These are phyloP conservation scores for Hippophae rhamnoides DNA, from an alignment of 306 rosid species.

Conservation along the genomic window DNA sequence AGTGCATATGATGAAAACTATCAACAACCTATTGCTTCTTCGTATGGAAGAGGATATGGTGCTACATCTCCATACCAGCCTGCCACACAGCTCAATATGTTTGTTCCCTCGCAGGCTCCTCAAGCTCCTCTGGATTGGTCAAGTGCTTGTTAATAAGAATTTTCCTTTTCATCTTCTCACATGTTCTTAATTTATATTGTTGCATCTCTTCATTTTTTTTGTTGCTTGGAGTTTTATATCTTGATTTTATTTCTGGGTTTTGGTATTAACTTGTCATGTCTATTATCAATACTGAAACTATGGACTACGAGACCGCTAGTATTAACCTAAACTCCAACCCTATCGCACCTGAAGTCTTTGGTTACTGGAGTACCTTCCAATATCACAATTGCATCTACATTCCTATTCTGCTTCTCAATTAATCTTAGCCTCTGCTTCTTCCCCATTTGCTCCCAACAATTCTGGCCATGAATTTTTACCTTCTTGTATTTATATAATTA, in stretches of 20 bases:
- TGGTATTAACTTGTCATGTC: no score
- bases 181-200: no score
- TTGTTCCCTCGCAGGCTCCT: slow-evolving; percentile 59
- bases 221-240: no score
- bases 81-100: slow-evolving; percentile 47
- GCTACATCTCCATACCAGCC: slow-evolving; percentile 44
- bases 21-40: no score
- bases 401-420: slow-evolving; percentile 19
- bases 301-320: slow-evolving; percentile 6
- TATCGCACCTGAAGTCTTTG: slow-evolving; percentile 4
- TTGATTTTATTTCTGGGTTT: no score
- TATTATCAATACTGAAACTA: no score
- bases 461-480: slow-evolving; percentile 15
- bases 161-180: no score
- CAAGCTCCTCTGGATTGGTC: slow-evolving; percentile 36
- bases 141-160: no score
- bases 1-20: no score
- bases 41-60: slow-evolving; percentile 29
- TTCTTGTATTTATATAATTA: neutral
- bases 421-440: slow-evolving; percentile 19
- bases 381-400: slow-evolving; percentile 19
- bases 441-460: slow-evolving; percentile 12
- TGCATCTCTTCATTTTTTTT: no score
- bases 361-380: slow-evolving; percentile 12
- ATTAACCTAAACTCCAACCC: slow-evolving; percentile 27